Percentiles rank a stretch among this genome's conserved stretches.
phyloP scores from a whole-genome alignment of 2,329 filamentous ascomycete genomes.

The Akanthomyces muscarius region DNA sequence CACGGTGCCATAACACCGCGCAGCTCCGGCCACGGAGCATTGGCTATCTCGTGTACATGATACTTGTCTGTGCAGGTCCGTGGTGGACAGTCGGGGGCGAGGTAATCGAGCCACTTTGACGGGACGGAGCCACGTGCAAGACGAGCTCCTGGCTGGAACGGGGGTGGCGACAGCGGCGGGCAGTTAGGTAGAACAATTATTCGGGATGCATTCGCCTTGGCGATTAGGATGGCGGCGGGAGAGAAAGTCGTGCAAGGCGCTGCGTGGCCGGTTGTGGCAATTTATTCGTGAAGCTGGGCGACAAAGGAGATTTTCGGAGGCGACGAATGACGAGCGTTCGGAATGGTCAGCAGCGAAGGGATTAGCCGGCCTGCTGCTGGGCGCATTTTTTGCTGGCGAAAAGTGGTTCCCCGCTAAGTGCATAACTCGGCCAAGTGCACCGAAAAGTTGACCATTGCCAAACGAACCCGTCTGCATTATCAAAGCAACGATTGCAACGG shows the following conservation, averaged over 20 bases:
- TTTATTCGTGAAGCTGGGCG: not conserved
- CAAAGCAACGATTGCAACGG: not conserved
- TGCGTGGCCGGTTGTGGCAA: not conserved
- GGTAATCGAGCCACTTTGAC: constrained; percentile 34
- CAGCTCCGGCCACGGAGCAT: constrained; percentile 33
- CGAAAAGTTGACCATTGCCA: not conserved
- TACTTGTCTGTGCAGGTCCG: constrained; percentile 34
- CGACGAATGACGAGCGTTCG: constrained; percentile 6
- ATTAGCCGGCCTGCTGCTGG: constrained; percentile 1
- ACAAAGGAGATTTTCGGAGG: constrained; percentile 9
- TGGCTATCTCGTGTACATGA: constrained; percentile 40
- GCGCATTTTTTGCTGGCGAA: not conserved
- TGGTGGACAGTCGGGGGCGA: constrained; percentile 41
- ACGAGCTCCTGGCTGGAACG: constrained; percentile 9
- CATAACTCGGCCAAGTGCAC: constrained; percentile 14
- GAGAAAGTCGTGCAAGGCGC: not conserved
- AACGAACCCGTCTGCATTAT: not conserved
- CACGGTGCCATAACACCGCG: constrained; percentile 31
- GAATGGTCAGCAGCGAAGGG: constrained; percentile 14
- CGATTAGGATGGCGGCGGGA: not conserved
- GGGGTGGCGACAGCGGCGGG: not conserved
- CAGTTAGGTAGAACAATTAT: not conserved
- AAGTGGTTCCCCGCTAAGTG: constrained; percentile 9
- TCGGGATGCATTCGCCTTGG: not conserved
- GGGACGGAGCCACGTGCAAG: constrained; percentile 16